phyloP scores from a whole-genome alignment of 2,329 filamentous ascomycete genomes.

The Fusarium caatingaense region DNA sequence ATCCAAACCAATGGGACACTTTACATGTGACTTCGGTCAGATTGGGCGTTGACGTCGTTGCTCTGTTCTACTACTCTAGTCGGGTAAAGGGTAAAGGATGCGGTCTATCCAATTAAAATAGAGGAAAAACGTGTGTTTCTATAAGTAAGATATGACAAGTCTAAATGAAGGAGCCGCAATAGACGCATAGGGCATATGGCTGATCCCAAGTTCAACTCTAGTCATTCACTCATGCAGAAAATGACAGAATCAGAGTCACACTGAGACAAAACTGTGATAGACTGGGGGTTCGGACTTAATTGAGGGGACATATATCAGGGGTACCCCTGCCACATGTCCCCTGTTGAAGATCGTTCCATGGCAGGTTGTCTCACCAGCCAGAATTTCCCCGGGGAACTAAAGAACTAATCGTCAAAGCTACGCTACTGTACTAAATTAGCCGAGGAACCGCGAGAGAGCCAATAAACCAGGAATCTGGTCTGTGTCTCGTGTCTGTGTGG shows the following conservation, averaged over 20 bases:
- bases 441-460: background rate
- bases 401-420: background rate
- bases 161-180: background rate
- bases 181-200: background rate
- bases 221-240: background rate
- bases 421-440: background rate
- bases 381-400: slow-evolving; percentile 7
- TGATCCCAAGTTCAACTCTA: background rate
- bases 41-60: background rate
- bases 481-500: background rate
- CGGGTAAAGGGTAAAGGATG: background rate
- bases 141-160: background rate
- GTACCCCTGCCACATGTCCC: background rate
- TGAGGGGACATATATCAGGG: background rate
- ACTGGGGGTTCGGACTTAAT: background rate
- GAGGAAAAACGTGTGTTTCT: background rate
- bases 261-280: background rate
- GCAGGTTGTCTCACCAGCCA: slow-evolving; percentile 24
- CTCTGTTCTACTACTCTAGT: background rate
- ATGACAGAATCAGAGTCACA: background rate
- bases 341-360: background rate
- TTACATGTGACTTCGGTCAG: background rate
- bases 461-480: slow-evolving; percentile 17
- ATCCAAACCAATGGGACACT: background rate
- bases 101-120: background rate